Conservation (phyloP, 495 filamentous ascomycete genomes). For the Glutinoglossum americanum region DNA sequence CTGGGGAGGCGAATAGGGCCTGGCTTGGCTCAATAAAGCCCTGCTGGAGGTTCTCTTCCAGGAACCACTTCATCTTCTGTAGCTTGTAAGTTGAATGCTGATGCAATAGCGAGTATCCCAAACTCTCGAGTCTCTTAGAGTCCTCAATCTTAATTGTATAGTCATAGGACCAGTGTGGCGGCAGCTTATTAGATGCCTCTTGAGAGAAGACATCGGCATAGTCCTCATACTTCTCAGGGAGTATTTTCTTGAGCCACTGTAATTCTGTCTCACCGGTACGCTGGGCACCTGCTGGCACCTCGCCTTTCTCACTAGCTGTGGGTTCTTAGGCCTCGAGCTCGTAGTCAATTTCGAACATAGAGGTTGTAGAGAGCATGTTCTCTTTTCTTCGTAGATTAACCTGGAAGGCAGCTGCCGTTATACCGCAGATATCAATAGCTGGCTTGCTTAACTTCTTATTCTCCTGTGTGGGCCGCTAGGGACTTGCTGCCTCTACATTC, state of each 20-base stretch:
- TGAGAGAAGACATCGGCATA: slow-evolving; percentile 1
- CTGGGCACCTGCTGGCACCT: no score
- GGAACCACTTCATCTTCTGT: not conserved
- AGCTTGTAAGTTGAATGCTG: slow-evolving; percentile 5
- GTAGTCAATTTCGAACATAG: not conserved
- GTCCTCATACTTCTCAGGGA: not conserved
- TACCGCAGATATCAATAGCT: not conserved
- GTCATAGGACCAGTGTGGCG: not conserved
- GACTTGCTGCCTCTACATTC: no score
- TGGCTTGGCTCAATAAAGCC: slow-evolving; percentile 10
- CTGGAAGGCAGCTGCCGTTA: not conserved
- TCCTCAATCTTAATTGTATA: slow-evolving; percentile 1
- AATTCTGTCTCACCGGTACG: not conserved
- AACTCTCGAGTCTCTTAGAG: not conserved
- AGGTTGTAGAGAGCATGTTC: not conserved
- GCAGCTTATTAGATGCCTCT: not conserved
- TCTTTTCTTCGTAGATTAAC: not conserved
- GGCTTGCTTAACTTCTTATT: not conserved
- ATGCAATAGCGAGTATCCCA: slow-evolving; percentile 3
- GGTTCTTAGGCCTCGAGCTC: not conserved
- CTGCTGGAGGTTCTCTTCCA: slow-evolving; percentile 9
- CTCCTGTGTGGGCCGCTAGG: not conserved
- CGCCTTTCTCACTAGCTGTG: no score
- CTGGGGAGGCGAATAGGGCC: slow-evolving; percentile 1
- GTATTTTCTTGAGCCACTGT: not conserved